Evolutionary conservation across 352 stramenopile species (phyloP).

Genomic region (Globisporangium uncinulatum): DNA sequence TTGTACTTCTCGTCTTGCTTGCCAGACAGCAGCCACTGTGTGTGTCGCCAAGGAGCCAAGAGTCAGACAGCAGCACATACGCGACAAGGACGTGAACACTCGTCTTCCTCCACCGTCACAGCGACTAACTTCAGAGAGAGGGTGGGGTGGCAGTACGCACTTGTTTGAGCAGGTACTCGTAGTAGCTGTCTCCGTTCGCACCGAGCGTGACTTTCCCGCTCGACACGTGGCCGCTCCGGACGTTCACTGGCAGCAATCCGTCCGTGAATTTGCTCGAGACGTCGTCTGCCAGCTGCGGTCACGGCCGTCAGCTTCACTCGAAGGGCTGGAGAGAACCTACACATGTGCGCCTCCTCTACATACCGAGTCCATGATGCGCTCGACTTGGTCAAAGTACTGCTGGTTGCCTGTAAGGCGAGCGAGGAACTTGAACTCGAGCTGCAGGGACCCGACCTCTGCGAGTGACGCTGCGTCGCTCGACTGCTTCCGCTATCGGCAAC

Average conservation of each 20-base stretch:
- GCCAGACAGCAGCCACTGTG: slow-evolving; percentile 60
- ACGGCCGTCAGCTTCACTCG: not conserved
- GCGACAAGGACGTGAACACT: not conserved
- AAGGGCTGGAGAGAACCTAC: not conserved
- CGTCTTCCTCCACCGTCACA: not conserved
- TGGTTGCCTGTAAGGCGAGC: slow-evolving; percentile 45
- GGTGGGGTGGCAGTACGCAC: slow-evolving; percentile 15
- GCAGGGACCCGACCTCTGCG: slow-evolving; percentile 61
- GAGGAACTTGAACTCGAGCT: slow-evolving; percentile 84
- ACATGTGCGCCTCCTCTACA: not conserved
- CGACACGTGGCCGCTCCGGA: slow-evolving; percentile 34
- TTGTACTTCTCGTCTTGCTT: slow-evolving; percentile 75
- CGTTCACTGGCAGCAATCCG: slow-evolving; percentile 45
- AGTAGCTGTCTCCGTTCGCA: slow-evolving; percentile 80
- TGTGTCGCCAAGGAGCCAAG: not conserved
- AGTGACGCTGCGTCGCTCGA: slow-evolving; percentile 37
- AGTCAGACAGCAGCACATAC: too few species aligned
- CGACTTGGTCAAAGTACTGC: slow-evolving; percentile 62
- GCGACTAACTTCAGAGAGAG: not conserved
- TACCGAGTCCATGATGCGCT: slow-evolving; percentile 65
- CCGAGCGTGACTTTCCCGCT: slow-evolving; percentile 61
- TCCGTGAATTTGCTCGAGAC: slow-evolving; percentile 50
- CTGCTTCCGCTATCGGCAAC: slow-evolving; percentile 22
- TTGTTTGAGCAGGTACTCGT: slow-evolving; percentile 83
- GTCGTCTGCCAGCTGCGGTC: slow-evolving; percentile 34